Evolutionary conservation across 2,329 filamentous ascomycete genomes (phyloP).

Genomic region (Hypoxylon sp.): DNA sequence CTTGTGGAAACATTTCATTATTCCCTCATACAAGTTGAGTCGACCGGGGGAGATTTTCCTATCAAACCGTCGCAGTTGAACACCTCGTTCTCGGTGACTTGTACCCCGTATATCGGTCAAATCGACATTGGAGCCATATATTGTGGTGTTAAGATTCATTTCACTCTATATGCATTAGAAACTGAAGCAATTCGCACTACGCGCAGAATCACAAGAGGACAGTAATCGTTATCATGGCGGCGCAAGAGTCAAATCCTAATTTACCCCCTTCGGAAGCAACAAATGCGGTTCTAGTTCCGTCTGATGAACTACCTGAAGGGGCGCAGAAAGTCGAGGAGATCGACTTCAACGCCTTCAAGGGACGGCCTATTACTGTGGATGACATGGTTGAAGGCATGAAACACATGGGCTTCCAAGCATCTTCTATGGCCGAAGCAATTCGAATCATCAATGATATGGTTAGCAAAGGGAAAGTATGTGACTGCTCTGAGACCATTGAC

Average conservation of each 20-base stretch:
- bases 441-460: conserved; percentile 98
- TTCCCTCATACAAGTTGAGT: neutral
- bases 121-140: conserved; percentile 6
- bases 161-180: conserved; percentile 6
- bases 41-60: neutral
- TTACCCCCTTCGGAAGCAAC: conserved; percentile 74
- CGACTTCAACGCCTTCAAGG: conserved; percentile 88
- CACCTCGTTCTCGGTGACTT: conserved; percentile 5
- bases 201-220: conserved; percentile 4
- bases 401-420: conserved; percentile 88
- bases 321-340: conserved; percentile 89
- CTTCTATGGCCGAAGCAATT: conserved; percentile 81
- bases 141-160: conserved; percentile 13
- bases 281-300: conserved; percentile 87
- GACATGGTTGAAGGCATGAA: conserved; percentile 87
- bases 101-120: conserved; percentile 8
- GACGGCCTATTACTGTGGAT: conserved; percentile 83
- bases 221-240: conserved; percentile 47
- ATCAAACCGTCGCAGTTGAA: neutral
- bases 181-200: conserved; percentile 3
- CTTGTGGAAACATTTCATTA: conserved; percentile 2
- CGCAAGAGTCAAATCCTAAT: conserved; percentile 51
- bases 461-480: conserved; percentile 52
- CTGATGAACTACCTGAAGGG: conserved; percentile 83
- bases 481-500: conserved; percentile 43